Evolutionary conservation across 2,329 filamentous ascomycete genomes (phyloP), one percentile per base, ranked within the genome.

Genomic region (Chaetomiaceae sp.): DNA sequence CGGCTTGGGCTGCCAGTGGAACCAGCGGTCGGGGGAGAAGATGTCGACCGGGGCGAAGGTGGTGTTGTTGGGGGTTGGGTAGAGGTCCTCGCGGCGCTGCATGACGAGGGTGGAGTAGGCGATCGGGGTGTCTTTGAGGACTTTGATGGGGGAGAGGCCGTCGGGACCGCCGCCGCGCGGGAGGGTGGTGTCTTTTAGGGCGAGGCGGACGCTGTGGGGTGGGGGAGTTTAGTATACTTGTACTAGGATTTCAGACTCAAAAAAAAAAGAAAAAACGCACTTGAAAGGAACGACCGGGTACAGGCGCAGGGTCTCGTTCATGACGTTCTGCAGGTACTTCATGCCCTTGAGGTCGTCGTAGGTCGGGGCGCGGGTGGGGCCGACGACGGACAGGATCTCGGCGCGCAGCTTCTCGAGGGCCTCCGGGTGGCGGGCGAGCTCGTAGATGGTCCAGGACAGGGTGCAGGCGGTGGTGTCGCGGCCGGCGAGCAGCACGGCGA

Each of bases 381-480:
- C 90, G 4, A 96, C 78, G 0, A 74, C 73, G 2, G 76, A 65
- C 21, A 83, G 66, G 62, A 96, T 89, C 67, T 96, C 89, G 20
- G 72, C 68, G 20, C 90, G 82, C 45, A 96, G 75, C 64, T 82
- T 87, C 46, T 72, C 66, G 3, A 89, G 79, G 2, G 81, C 76
- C 2, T 80, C 71, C 0, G 89, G 89, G 58, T 88, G 77, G 14
- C 82, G 81, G 33, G 84, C 79, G 2, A 96, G 76, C 67, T 96
- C 89, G 67, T 93, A 95, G 53, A 96, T 75, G 31, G 81, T 76
- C 85, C 89, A 96, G 0, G 83, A 86, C 0, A 96, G 76, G 0
- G 87, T 89, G 14, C 77, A 81, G 25, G 90, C 90, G 0, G 91
- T 96, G 13, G 91, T 96, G 67, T 96, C 91, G 34, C 87, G 80